Evolutionary conservation across 2,329 filamentous ascomycete species (phyloP).

Genomic region (Anisogramma anomala): DNA sequence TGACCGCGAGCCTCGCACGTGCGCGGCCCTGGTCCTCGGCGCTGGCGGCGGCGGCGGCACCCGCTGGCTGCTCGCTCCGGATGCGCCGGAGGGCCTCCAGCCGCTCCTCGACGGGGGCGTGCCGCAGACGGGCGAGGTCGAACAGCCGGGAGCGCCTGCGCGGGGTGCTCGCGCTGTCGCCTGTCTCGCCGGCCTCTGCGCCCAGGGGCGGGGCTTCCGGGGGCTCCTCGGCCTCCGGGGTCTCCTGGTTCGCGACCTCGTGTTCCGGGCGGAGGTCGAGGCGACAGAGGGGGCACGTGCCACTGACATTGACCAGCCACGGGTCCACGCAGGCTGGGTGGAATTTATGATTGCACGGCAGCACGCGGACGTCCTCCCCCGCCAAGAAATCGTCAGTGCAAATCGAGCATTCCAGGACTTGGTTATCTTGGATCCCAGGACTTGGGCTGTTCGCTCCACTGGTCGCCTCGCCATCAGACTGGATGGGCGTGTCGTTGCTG

Average conservation of each 20-base stretch:
- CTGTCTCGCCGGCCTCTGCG: constrained; percentile 25
- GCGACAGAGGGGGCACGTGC: constrained; percentile 56
- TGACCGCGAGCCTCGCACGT: constrained; percentile 34
- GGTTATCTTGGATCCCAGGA: constrained; percentile 20
- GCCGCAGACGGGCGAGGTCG: constrained; percentile 44
- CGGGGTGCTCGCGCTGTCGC: constrained; percentile 23
- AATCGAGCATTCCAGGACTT: constrained; percentile 50
- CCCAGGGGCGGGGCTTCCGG: constrained; percentile 29
- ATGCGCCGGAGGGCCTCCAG: constrained; percentile 46
- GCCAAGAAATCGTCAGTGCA: constrained; percentile 58
- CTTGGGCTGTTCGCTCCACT: constrained; percentile 9
- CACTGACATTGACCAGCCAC: constrained; percentile 58
- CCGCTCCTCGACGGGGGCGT: constrained; percentile 51
- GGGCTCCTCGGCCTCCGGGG: constrained; percentile 17
- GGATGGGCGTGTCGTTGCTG: background rate
- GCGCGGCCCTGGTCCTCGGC: constrained; percentile 25
- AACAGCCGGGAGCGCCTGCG: constrained; percentile 41
- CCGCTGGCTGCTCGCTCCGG: constrained; percentile 28
- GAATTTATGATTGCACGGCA: constrained; percentile 58
- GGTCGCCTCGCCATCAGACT: background rate
- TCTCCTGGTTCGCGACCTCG: constrained; percentile 20
- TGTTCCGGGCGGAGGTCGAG: constrained; percentile 40
- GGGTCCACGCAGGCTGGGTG: constrained; percentile 58
- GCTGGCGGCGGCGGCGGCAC: constrained; percentile 11
- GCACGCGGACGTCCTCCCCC: constrained; percentile 55